Conservation (phyloP, 2,329 filamentous ascomycete genomes). For the Neospermospora avenae region DNA sequence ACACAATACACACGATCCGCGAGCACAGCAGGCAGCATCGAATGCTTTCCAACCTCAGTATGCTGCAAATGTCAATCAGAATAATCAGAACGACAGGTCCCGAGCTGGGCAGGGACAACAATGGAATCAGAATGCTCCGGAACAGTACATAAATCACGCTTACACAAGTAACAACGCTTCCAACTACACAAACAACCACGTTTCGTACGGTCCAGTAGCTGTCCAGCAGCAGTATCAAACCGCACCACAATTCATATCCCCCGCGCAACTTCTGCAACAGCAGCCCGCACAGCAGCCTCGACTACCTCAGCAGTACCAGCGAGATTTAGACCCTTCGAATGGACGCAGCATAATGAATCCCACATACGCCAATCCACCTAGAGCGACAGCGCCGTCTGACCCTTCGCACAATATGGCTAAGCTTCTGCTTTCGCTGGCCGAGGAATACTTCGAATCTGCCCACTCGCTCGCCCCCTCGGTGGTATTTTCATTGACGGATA, state of each 20-base stretch:
- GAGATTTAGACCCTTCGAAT: constrained; percentile 13
- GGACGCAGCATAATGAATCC: constrained; percentile 6
- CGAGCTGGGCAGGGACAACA: constrained; percentile 7
- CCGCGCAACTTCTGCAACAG: constrained; percentile 35
- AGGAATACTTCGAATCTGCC: constrained; percentile 71
- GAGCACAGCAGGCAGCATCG: constrained; percentile 11
- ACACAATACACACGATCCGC: constrained; percentile 16
- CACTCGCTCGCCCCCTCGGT: constrained; percentile 50
- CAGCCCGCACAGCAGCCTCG: constrained; percentile 18
- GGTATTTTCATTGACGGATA: constrained; percentile 47
- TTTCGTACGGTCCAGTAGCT: constrained; percentile 7
- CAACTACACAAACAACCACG: not conserved
- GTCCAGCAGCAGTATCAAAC: constrained; percentile 13
- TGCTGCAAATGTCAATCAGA: constrained; percentile 8
- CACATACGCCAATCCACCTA: constrained; percentile 5
- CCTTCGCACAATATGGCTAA: constrained; percentile 23
- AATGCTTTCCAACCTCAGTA: constrained; percentile 10
- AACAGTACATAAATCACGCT: constrained; percentile 17
- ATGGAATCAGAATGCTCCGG: constrained; percentile 19
- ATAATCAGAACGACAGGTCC: not conserved
- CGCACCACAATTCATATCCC: constrained; percentile 25
- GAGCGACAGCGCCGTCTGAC: constrained; percentile 11
- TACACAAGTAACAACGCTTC: constrained; percentile 17
- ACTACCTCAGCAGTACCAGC: constrained; percentile 17
- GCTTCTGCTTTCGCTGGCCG: constrained; percentile 66